Base-by-base conservation (phyloP, 805 yeast species). In the Monosporozyma siamensis region DNA sequence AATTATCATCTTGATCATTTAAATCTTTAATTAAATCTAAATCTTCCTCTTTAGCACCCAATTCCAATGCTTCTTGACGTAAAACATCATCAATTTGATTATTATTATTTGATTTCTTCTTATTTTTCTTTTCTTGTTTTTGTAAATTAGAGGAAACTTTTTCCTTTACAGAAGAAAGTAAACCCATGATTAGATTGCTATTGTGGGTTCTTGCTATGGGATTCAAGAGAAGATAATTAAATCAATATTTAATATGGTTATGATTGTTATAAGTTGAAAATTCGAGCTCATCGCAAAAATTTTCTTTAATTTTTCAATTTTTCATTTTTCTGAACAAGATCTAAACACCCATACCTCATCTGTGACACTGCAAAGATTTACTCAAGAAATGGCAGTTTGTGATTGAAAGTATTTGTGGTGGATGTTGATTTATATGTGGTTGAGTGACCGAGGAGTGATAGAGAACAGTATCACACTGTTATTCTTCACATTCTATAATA, bases 31-130 rank as follows among this genome's bases (percentile, higher is more conserved):
- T 51, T 40, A 88, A 63, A 35, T 74, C 72, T 37, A 89, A 58
- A 59, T 88, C 97, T 18, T 79, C 89, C 51, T 84, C 92, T 12
- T 86, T 72, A 17, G 96, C 97, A 26, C 97, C 96, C 23, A 89
- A 65, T 18, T 79, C 80, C 11, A 80, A 59, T 2, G 95, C 94
- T 65, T 82, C 94, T 46, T 78, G 75, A 51, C 82, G 78, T 39
- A 85, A 59, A 2, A 47, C 54, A 4, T 46, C 53, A 39, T 44
- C 45, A 2, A 48, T 26, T 7, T 58, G 63, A 17, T 29, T 34
- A 26, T 47, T 49, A 43, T 46, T 48, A 40, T 47, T 52, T 38
- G 52, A 51, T 40, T 54, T 56, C 14, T 52, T 50, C 43, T 48
- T 50, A 12, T 51, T 49, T 44, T 55, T 56, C 26, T 48, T 47